Percentiles rank a stretch among this genome's conserved stretches.
phyloP scores from a whole-genome alignment of 2,329 filamentous ascomycete species.

The Eutypa lata region DNA sequence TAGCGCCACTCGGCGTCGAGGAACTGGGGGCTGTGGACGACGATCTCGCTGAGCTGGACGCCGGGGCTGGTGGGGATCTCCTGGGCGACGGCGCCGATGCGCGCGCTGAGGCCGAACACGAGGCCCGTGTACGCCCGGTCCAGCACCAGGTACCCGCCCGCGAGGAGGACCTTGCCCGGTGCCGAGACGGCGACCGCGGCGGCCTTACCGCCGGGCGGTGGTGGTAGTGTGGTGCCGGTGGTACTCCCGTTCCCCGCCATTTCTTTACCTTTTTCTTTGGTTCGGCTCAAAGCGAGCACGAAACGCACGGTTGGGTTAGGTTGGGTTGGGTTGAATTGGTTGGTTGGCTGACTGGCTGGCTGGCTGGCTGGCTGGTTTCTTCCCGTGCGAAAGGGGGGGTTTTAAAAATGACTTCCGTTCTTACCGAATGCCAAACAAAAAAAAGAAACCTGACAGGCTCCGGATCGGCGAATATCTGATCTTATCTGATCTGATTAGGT shows the following conservation, averaged over 20 bases:
- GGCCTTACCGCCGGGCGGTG: slow-evolving; percentile 5
- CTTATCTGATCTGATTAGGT: too few species aligned
- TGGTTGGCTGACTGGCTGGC: too few species aligned
- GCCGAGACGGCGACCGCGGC: slow-evolving; percentile 68
- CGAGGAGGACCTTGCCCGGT: slow-evolving; percentile 92
- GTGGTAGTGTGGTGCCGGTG: slow-evolving; percentile 5
- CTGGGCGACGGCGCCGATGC: slow-evolving; percentile 62
- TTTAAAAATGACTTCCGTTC: too few species aligned
- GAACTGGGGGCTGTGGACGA: slow-evolving; percentile 92
- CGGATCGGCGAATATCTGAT: too few species aligned
- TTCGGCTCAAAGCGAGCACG: too few species aligned
- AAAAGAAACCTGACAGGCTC: too few species aligned
- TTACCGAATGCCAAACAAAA: too few species aligned
- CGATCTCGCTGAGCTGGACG: slow-evolving; percentile 67
- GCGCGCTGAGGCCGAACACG: slow-evolving; percentile 64
- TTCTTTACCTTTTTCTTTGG: not conserved
- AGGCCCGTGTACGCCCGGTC: slow-evolving; percentile 81
- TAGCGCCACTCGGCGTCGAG: slow-evolving; percentile 84
- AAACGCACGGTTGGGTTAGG: too few species aligned
- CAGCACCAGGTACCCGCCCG: slow-evolving; percentile 91
- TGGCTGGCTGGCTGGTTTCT: too few species aligned
- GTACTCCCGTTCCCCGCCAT: not conserved
- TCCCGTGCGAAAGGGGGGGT: too few species aligned
- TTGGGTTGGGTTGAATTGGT: too few species aligned
- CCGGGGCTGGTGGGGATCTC: slow-evolving; percentile 58